Evolutionary conservation across 1,284 basidiomycete species (phyloP).

Genomic region (Coniophora puteana): DNA sequence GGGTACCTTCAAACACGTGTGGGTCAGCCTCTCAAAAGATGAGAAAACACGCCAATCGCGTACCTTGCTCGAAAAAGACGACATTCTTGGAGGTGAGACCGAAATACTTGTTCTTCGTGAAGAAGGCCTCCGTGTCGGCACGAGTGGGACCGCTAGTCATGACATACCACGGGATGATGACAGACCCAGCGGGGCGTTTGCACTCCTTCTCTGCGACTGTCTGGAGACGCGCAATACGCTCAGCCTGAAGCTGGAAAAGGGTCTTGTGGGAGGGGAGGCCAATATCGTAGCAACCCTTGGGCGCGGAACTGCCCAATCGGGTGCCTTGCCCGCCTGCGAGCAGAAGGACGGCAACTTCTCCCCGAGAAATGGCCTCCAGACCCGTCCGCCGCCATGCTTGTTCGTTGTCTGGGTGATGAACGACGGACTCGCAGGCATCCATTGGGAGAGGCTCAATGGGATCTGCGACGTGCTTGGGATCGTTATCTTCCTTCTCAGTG

Average conservation of each 20-base stretch:
- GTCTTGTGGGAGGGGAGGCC: slow-evolving; percentile 89
- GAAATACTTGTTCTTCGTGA: slow-evolving; percentile 78
- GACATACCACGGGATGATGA: slow-evolving; percentile 92
- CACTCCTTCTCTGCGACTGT: slow-evolving; percentile 62
- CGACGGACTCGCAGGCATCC: slow-evolving; percentile 63
- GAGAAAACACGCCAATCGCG: slow-evolving; percentile 17
- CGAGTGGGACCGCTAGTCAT: slow-evolving; percentile 99
- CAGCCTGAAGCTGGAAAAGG: slow-evolving; percentile 96
- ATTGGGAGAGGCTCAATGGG: slow-evolving; percentile 79
- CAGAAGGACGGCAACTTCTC: slow-evolving; percentile 89
- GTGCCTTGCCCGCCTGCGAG: slow-evolving; percentile 99
- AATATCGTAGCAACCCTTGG: slow-evolving; percentile 99
- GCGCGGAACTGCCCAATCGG: slow-evolving; percentile 85
- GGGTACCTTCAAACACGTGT: slow-evolving; percentile 65
- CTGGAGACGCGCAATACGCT: slow-evolving; percentile 86
- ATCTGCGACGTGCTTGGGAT: slow-evolving; percentile 41
- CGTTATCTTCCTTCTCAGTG: slow-evolving; percentile 54
- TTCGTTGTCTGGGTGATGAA: slow-evolving; percentile 54
- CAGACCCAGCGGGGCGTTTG: slow-evolving; percentile 52
- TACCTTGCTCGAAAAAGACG: slow-evolving; percentile 97
- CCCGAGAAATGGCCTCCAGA: slow-evolving; percentile 75
- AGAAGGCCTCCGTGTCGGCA: slow-evolving; percentile 83
- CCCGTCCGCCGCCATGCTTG: slow-evolving; percentile 74
- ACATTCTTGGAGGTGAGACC: slow-evolving; percentile 82
- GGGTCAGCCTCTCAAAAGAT: not conserved